These are phyloP conservation scores for Thermoascus crustaceus DNA, from an alignment of 2,329 filamentous ascomycete genomes.

Conservation along the genomic window DNA sequence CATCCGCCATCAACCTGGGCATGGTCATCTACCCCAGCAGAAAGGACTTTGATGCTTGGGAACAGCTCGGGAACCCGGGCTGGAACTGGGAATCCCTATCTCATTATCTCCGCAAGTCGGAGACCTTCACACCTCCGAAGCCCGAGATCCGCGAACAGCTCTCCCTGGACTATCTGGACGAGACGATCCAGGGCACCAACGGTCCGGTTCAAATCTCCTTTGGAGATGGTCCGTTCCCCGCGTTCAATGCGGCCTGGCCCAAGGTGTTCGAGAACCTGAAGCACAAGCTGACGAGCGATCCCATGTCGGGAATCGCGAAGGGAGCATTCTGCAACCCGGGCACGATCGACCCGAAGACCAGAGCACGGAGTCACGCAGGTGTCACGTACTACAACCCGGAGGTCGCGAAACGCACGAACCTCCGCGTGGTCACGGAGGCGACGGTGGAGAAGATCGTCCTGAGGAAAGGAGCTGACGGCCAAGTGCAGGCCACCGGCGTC, in stretches of 20 bases:
- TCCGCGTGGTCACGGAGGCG: slow-evolving; percentile 12
- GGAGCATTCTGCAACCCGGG: slow-evolving; percentile 30
- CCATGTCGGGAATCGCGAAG: slow-evolving; percentile 30
- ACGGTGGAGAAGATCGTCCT: slow-evolving; percentile 10
- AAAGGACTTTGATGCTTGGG: slow-evolving; percentile 30
- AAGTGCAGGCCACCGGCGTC: slow-evolving; percentile 32
- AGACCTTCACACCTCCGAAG: slow-evolving; percentile 22
- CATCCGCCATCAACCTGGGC: slow-evolving; percentile 25
- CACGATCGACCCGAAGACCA: slow-evolving; percentile 13
- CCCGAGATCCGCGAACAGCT: slow-evolving; percentile 6
- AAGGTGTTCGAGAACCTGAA: slow-evolving; percentile 10
- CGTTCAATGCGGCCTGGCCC: slow-evolving; percentile 11
- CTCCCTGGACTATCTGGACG: slow-evolving; percentile 6
- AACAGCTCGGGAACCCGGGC: slow-evolving; percentile 28
- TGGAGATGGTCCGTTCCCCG: slow-evolving; percentile 5
- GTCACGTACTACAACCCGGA: slow-evolving; percentile 10
- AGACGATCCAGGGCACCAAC: slow-evolving; percentile 1
- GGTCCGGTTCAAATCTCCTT: slow-evolving; percentile 12
- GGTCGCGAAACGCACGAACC: slow-evolving; percentile 8
- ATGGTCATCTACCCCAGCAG: slow-evolving; percentile 15
- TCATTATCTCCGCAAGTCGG: slow-evolving; percentile 29
- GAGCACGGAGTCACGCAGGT: slow-evolving; percentile 13
- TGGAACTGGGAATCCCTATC: slow-evolving; percentile 28
- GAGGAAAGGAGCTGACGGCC: background rate
- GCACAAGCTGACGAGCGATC: slow-evolving; percentile 10